Conservation (phyloP, 2,329 filamentous ascomycete species). For the Sarocladium kiliense region DNA sequence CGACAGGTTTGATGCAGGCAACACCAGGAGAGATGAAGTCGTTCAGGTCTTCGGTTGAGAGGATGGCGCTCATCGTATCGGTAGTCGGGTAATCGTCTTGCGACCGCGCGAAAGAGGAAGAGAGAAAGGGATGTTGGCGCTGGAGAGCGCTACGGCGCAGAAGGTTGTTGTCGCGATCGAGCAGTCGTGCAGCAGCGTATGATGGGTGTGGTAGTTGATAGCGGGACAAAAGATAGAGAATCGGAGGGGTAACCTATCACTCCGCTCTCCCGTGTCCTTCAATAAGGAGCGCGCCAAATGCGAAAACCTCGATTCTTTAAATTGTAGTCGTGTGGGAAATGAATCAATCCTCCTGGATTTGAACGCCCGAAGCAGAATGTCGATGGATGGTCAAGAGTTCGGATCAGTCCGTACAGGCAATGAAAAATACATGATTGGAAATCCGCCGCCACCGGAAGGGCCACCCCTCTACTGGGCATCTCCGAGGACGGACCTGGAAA, state of each 20-base stretch:
- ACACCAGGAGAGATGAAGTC: conserved; percentile 98
- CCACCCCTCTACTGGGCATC: background rate
- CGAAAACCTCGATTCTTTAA: too few relatives aligned
- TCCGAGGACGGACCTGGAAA: background rate
- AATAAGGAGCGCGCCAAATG: too few relatives aligned
- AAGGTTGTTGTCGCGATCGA: conserved; percentile 12
- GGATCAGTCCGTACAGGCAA: conserved; percentile 19
- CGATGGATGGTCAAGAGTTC: background rate
- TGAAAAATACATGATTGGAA: conserved; percentile 28
- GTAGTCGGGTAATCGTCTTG: background rate
- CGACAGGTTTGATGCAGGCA: conserved; percentile 95
- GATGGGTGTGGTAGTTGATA: background rate
- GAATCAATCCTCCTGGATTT: too few relatives aligned
- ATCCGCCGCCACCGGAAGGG: conserved; percentile 14
- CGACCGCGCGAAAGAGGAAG: background rate
- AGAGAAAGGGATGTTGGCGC: background rate
- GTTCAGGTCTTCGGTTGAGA: conserved; percentile 94
- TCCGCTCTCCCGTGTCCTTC: too few relatives aligned
- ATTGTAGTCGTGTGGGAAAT: background rate
- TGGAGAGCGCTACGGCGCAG: background rate
- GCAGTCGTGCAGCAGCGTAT: background rate
- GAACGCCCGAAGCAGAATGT: background rate
- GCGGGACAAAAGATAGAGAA: too few relatives aligned
- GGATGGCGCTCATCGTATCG: conserved; percentile 83
- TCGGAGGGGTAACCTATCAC: too few relatives aligned